These are phyloP conservation scores for Tirmania nivea DNA, from an alignment of 495 filamentous ascomycete species.

Conservation along the genomic window DNA sequence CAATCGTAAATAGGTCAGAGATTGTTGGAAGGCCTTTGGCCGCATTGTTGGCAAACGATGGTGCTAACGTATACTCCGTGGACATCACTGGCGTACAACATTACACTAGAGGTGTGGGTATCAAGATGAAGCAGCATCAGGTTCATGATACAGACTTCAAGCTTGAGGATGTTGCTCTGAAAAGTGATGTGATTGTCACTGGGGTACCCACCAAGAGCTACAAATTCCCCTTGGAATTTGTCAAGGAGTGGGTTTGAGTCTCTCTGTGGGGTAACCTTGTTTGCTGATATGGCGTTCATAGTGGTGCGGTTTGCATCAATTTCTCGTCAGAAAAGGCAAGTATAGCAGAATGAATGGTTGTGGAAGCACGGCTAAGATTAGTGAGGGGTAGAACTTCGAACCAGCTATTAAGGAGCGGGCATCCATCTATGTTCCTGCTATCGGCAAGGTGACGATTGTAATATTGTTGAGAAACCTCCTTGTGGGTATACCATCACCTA, in stretches of 20 bases:
- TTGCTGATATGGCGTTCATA: neutral
- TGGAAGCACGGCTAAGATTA: too few relatives aligned
- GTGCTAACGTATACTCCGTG: slow-evolving; percentile 82
- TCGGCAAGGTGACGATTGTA: slow-evolving; percentile 92
- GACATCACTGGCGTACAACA: slow-evolving; percentile 82
- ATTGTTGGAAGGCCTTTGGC: slow-evolving; percentile 86
- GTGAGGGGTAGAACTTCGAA: slow-evolving; percentile 47
- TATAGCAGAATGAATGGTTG: neutral
- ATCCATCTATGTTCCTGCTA: slow-evolving; percentile 89
- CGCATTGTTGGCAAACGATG: slow-evolving; percentile 89
- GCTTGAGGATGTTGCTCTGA: slow-evolving; percentile 55
- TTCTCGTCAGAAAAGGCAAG: slow-evolving; percentile 74
- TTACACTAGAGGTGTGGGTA: slow-evolving; percentile 69
- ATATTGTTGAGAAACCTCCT: slow-evolving; percentile 73
- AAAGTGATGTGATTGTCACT: slow-evolving; percentile 83
- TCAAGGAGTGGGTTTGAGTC: slow-evolving; percentile 34
- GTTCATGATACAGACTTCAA: slow-evolving; percentile 54
- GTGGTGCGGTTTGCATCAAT: slow-evolving; percentile 83
- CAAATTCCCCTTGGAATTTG: slow-evolving; percentile 63
- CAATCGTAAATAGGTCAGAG: slow-evolving; percentile 84
- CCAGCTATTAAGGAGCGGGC: slow-evolving; percentile 76
- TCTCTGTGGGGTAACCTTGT: neutral
- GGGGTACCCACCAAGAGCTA: slow-evolving; percentile 72
- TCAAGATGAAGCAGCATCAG: slow-evolving; percentile 62
- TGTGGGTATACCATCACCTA: slow-evolving; percentile 22